Evolutionary conservation across 768 basidiomycete genomes (phyloP), one percentile per base, ranked within the genome.

Genomic region (Trametes punicea): DNA sequence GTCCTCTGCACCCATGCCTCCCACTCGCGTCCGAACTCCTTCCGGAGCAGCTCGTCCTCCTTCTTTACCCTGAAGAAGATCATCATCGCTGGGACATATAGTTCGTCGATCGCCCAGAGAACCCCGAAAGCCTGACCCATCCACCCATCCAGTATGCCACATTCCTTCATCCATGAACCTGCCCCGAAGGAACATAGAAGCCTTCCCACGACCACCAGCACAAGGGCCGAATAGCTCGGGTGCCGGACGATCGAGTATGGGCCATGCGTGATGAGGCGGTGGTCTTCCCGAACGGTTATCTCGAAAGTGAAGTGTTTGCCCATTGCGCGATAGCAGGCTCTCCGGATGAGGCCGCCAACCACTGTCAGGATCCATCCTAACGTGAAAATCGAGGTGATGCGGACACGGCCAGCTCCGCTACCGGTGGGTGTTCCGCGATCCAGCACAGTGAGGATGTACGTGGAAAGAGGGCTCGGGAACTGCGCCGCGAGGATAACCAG

Each of bases 211-310:
- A 45, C 40, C 23, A 59, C 48, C n/a, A 61, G 16, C 38, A 51
- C 6, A 11, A 38, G 15, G n/a, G 58, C 63, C 2, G 55, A 49
- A 59, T 70, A 70, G 56, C 48, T 31, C 6, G 69, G 69, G 51
- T 71, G 69, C 13, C 69, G 64, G 1, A 71, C 68, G 50, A 65
- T 18, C 20, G 63, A 44, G 60, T 71, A 71, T 34, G 68, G 69
- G 8, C 68, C 68, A 18, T 18, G 27, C 15, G 68, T 69, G 18
- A 69, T 52, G n/a, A 71, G 63, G 38, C 39, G 51, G 41, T 71
- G 69, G 33, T 60, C 60, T 13, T 63, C 46, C 29, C 53, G 55
- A 6, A 71, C 41, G 18, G 66, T 51, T n/a, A 71, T 50, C 39
- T 67, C 60, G 61, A 64, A 66, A 16, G 68, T 71, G 64, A 69